phyloP scores from a whole-genome alignment of 2,329 filamentous ascomycete species.

The Knufia fluminis region DNA sequence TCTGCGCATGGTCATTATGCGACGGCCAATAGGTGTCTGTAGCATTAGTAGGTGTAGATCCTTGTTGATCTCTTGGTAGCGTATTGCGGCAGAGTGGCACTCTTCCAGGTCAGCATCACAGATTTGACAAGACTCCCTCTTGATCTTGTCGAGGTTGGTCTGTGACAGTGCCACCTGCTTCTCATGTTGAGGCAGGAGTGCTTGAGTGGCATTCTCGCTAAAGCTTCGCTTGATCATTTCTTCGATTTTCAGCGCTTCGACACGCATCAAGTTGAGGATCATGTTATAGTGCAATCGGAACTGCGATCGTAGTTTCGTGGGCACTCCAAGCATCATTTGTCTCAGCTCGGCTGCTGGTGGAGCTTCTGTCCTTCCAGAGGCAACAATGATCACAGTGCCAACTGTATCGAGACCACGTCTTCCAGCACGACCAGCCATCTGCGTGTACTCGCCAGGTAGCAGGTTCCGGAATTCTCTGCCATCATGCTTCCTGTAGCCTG shows the following conservation, averaged over 20 bases:
- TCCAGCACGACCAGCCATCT: slow-evolving; percentile 94
- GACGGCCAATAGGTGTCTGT: slow-evolving; percentile 70
- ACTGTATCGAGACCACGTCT: slow-evolving; percentile 86
- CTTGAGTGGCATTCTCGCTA: slow-evolving; percentile 94
- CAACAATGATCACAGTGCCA: slow-evolving; percentile 88
- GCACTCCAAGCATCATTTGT: slow-evolving; percentile 92
- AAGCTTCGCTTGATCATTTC: slow-evolving; percentile 99
- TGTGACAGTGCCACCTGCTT: slow-evolving; percentile 89
- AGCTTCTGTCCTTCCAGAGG: slow-evolving; percentile 70
- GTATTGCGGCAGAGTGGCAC: slow-evolving; percentile 73
- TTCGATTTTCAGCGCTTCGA: slow-evolving; percentile 95
- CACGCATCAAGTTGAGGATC: slow-evolving; percentile 90
- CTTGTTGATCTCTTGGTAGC: slow-evolving; percentile 67
- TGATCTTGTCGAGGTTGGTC: slow-evolving; percentile 81
- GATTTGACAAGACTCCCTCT: slow-evolving; percentile 69
- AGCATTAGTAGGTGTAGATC: slow-evolving; percentile 71
- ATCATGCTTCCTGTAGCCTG: slow-evolving; percentile 92
- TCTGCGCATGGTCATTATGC: slow-evolving; percentile 66
- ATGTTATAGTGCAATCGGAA: slow-evolving; percentile 98
- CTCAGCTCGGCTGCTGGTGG: slow-evolving; percentile 74
- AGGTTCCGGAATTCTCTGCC: slow-evolving; percentile 85
- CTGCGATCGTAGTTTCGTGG: slow-evolving; percentile 88
- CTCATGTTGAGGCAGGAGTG: slow-evolving; percentile 86
- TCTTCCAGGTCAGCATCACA: slow-evolving; percentile 73
- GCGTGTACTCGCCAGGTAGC: slow-evolving; percentile 90